A percentile compares a stretch with the other conserved stretches of the same genome.
phyloP scores from a whole-genome alignment of 1,284 basidiomycete genomes.

The Microbotryum saponariae region DNA sequence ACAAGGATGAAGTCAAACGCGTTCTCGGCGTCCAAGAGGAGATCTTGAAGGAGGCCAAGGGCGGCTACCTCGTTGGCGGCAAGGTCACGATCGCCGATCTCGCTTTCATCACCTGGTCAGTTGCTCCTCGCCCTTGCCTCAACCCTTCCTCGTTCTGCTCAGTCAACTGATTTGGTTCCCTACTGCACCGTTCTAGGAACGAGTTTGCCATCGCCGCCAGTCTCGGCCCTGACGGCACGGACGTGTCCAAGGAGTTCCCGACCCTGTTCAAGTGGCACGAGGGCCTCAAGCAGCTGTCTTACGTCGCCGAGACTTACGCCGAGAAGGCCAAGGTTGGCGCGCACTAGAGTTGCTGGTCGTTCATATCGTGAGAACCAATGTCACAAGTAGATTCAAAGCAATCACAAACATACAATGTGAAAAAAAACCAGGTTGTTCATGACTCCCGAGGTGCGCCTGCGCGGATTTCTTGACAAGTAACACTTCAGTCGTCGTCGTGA shows the following conservation, averaged over 20 bases:
- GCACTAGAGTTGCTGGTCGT: too few species aligned
- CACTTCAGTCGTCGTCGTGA: too few species aligned
- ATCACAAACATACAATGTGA: too few species aligned
- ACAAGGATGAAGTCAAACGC: conserved; percentile 39
- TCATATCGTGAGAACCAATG: too few species aligned
- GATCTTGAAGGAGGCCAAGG: conserved; percentile 19
- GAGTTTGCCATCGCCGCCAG: conserved; percentile 14
- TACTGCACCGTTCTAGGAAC: background rate
- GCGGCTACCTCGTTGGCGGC: conserved; percentile 25
- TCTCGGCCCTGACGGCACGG: conserved; percentile 23
- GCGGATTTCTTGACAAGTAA: too few species aligned
- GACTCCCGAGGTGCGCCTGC: too few species aligned
- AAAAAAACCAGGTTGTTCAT: too few species aligned
- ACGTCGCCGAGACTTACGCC: conserved; percentile 12
- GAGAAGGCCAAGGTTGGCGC: too few species aligned
- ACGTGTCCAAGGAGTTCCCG: conserved; percentile 17
- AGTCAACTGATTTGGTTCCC: background rate
- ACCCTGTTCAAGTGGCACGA: conserved; percentile 16
- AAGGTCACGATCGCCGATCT: conserved; percentile 32
- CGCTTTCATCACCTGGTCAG: conserved; percentile 23
- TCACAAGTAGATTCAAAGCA: too few species aligned
- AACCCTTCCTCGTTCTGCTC: background rate
- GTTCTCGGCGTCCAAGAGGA: conserved; percentile 40
- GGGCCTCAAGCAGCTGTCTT: conserved; percentile 9
- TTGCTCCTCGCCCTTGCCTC: background rate